These are phyloP conservation scores for Hypomyces rosellus DNA, from an alignment of 2,329 filamentous ascomycete species.

Conservation along the genomic window DNA sequence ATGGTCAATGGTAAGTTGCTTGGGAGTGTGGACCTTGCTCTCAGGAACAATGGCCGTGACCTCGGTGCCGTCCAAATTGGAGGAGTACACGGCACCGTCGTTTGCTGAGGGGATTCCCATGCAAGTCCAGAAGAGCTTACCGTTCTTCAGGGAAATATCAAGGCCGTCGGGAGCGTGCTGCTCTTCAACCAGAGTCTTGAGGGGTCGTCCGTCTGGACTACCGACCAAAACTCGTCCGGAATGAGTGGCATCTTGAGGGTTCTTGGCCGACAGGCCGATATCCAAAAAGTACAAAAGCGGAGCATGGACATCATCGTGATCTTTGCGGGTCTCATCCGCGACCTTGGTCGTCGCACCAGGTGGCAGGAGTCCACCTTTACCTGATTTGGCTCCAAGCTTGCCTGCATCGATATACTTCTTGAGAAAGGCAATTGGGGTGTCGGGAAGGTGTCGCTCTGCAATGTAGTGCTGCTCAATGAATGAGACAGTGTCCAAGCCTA, in stretches of 20 bases:
- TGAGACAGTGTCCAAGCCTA: slow-evolving; percentile 47
- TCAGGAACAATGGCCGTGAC: slow-evolving; percentile 34
- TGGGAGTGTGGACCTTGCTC: slow-evolving; percentile 44
- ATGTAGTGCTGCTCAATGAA: slow-evolving; percentile 50
- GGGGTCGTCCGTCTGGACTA: too few species aligned
- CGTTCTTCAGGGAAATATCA: slow-evolving; percentile 24
- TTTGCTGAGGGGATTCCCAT: slow-evolving; percentile 37
- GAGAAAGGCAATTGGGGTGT: too few species aligned
- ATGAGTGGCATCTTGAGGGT: too few species aligned
- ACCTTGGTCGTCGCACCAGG: too few species aligned
- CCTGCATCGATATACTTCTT: too few species aligned
- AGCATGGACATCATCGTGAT: too few species aligned
- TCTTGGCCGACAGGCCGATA: too few species aligned
- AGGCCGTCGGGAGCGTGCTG: slow-evolving; percentile 39
- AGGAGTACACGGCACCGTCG: slow-evolving; percentile 38
- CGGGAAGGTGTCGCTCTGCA: slow-evolving; percentile 37
- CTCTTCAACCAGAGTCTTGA: slow-evolving; percentile 14
- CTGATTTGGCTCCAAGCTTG: too few species aligned
- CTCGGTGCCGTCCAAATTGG: slow-evolving; percentile 44
- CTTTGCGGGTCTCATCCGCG: too few species aligned
- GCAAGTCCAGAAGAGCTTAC: slow-evolving; percentile 43
- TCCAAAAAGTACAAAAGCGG: too few species aligned
- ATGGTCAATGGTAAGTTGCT: slow-evolving; percentile 33
- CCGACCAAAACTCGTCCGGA: too few species aligned
- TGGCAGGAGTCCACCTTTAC: too few species aligned